Evolutionary conservation across 1,139 yeast species (phyloP), one percentile per base, ranked within the genome.

Genomic region (Eremothecium gossypii): DNA sequence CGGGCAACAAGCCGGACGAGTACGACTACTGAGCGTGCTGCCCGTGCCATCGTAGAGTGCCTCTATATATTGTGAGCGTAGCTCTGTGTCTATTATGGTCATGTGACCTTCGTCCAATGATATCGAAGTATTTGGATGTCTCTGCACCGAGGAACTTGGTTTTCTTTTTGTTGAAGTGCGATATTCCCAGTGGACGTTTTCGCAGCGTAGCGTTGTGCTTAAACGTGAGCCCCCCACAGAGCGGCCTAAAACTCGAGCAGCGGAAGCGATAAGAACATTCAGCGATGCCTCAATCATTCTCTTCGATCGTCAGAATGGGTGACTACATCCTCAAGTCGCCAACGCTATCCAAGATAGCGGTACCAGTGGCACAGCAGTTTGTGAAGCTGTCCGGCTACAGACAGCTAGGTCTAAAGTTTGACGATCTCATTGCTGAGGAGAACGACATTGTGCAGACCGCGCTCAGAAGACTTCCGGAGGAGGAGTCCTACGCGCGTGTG

Each of bases 351-450:
- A 78, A 80, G 63, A 65, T 87, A 51, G 71, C 84, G 50, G 74
- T 80, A 33, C 97, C 98, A 54, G 73, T 82, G 35, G 83, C 96
- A 42, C 76, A 80, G 63, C 69, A 76, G 52, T 87, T 82, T 68
- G 71, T 76, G 54, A 71, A 79, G 52, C 74, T 74, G 55, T 75
- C 95, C 46, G 97, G 97, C 46, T 87, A 89, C 83, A 83, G 96
- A 74, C 78, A 85, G 66, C 69, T 89, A 74, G 97, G 97, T 41
- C 76, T 87, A 58, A 85, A 80, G 66, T 78, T 79, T 62, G 93
- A 91, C 63, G 98, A 91, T 67, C 69, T 91, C 60, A 67, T 91
- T 52, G 68, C 76, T 50, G 98, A 91, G 70, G 98, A 91, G 72
- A 81, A 73, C 64, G 89, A 89, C 58, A 70, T 78, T 45, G 75